These are phyloP conservation scores for Penicillium paneum DNA, from an alignment of 2,329 filamentous ascomycete genomes.

Conservation along the genomic window DNA sequence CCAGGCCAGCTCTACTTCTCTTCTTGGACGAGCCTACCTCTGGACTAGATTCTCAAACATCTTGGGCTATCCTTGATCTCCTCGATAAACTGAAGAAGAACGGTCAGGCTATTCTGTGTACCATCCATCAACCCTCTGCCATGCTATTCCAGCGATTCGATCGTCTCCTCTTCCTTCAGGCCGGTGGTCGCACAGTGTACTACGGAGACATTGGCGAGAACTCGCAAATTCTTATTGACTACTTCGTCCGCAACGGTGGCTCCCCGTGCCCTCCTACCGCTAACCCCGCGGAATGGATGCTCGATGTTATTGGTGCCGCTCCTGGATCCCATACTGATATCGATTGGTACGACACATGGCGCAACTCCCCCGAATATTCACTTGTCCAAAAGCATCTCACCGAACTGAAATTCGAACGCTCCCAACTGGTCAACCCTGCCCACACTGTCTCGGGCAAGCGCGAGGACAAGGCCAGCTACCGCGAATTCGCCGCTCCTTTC, in stretches of 20 bases:
- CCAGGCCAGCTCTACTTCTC: not conserved
- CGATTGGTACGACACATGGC: conserved; percentile 54
- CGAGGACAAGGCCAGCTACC: not conserved
- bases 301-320: conserved; percentile 55
- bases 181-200: conserved; percentile 64
- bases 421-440: no score
- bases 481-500: conserved; percentile 72
- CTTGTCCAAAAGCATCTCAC: not conserved
- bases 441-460: no score
- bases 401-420: conserved; percentile 45
- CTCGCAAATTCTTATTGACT: conserved; percentile 55
- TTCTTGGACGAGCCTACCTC: conserved; percentile 4
- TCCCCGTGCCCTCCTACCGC: not conserved
- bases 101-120: conserved; percentile 1
- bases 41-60: not conserved
- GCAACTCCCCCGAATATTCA: not conserved
- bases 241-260: conserved; percentile 63
- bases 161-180: conserved; percentile 51
- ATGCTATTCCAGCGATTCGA: conserved; percentile 3
- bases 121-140: conserved; percentile 1
- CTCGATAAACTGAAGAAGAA: not conserved
- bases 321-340: conserved; percentile 63
- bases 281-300: conserved; percentile 67
- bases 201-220: conserved; percentile 63
- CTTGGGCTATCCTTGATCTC: not conserved